Evolutionary conservation across 2,329 filamentous ascomycete species (phyloP).

Genomic region (Amylocarpus encephaloides): DNA sequence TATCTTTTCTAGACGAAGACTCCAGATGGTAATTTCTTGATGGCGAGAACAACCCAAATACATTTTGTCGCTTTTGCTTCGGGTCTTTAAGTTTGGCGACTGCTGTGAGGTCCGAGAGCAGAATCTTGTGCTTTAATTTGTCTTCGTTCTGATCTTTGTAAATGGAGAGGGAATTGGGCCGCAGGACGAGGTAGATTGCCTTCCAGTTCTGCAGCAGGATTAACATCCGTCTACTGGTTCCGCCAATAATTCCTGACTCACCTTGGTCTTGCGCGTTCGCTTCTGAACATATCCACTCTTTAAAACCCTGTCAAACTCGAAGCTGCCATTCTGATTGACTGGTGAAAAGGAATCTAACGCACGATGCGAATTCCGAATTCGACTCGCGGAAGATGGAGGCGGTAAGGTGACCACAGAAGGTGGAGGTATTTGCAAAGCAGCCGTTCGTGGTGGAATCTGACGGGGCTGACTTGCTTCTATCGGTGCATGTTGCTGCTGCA

Average conservation of each 20-base stretch:
- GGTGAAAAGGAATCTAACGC: slow-evolving; percentile 67
- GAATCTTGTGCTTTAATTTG: slow-evolving; percentile 81
- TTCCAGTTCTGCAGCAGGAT: slow-evolving; percentile 68
- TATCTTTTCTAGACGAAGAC: slow-evolving; percentile 65
- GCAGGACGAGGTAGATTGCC: slow-evolving; percentile 77
- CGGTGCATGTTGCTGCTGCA: not conserved
- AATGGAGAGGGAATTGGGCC: slow-evolving; percentile 82
- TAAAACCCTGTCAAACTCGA: slow-evolving; percentile 89
- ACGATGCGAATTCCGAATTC: slow-evolving; percentile 37
- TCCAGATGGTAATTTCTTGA: slow-evolving; percentile 89
- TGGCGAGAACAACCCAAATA: slow-evolving; percentile 89
- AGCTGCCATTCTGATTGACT: slow-evolving; percentile 91
- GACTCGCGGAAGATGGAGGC: slow-evolving; percentile 19
- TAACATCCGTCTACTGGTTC: slow-evolving; percentile 2
- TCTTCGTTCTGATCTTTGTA: slow-evolving; percentile 91
- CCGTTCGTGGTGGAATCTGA: slow-evolving; percentile 20
- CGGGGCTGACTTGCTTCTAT: slow-evolving; percentile 22
- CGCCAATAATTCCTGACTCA: slow-evolving; percentile 31
- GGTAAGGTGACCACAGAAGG: slow-evolving; percentile 16
- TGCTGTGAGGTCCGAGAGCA: slow-evolving; percentile 83
- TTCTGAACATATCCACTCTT: slow-evolving; percentile 84
- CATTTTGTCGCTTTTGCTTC: slow-evolving; percentile 76
- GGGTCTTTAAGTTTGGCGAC: slow-evolving; percentile 83
- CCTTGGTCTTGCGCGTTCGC: slow-evolving; percentile 90
- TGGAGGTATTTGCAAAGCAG: slow-evolving; percentile 20